Percentiles rank a stretch among this genome's conserved stretches.
Evolutionary conservation across 805 yeast species (phyloP).

Genomic region (Hanseniaspora lindneri): DNA sequence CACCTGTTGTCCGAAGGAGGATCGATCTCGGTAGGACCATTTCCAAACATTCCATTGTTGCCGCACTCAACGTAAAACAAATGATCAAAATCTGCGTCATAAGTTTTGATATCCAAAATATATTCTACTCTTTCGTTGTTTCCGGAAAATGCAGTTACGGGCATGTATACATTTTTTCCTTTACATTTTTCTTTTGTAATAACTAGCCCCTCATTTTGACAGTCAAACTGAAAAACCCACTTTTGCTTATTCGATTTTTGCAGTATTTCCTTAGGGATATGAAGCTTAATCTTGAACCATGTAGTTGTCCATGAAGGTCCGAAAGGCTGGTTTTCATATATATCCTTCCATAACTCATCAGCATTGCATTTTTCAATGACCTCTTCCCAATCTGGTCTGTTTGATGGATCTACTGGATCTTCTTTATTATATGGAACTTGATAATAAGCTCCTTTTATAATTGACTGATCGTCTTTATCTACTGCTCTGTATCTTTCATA

Average conservation of each 20-base stretch:
- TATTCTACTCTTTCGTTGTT: conserved; percentile 62
- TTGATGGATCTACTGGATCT: conserved; percentile 28
- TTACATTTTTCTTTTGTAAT: conserved; percentile 43
- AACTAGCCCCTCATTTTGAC: conserved; percentile 73
- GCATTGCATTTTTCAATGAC: conserved; percentile 40
- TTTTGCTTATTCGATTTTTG: conserved; percentile 35
- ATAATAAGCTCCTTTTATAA: conserved; percentile 52
- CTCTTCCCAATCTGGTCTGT: conserved; percentile 29
- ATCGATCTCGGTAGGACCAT: conserved; percentile 45
- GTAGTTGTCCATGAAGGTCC: conserved; percentile 97
- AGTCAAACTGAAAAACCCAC: conserved; percentile 70
- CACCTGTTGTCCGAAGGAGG: conserved; percentile 64
- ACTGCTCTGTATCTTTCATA: conserved; percentile 18
- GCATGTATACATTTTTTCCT: conserved; percentile 27
- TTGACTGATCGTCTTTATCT: conserved; percentile 28
- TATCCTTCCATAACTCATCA: conserved; percentile 48
- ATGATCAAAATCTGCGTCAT: conserved; percentile 44
- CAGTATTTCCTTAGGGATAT: conserved; percentile 31
- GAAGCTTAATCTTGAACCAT: conserved; percentile 67
- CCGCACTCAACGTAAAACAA: conserved; percentile 76
- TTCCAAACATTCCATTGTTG: conserved; percentile 91
- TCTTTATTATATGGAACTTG: conserved; percentile 51
- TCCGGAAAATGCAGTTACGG: conserved; percentile 80
- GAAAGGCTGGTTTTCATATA: conserved; percentile 59
- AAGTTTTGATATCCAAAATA: conserved; percentile 16